Evolutionary conservation across 805 yeast genomes (phyloP), one percentile per base, ranked within the genome.

Genomic region (Torulaspora delbrueckii): DNA sequence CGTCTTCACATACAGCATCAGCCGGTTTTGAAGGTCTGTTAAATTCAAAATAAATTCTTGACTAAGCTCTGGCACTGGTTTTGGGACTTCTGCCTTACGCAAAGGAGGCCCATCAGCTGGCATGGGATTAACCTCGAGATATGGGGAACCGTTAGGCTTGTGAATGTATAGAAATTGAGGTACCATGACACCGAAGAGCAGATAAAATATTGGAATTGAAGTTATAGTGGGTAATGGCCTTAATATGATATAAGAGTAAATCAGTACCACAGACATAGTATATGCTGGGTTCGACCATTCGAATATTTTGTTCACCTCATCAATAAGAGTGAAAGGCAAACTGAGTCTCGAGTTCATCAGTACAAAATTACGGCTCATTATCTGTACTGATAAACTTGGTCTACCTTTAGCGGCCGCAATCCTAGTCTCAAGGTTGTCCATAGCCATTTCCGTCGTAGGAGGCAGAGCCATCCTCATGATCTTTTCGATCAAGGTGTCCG

Each of bases 1-100:
- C 0, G 71, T 65, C 9, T 68, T 62, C 8, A 84, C 81, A 60
- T 82, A 86, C 10, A 81, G 57, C 25, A 81, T 59, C 86, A 85
- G 82, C 57, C 81, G 83, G 60, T 88, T 88, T 59, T 88, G 96
- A 47, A 87, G 69, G 67, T 88, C 96, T 1, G 95, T 86, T 56
- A 86, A 69, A 60, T 88, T 88, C 46, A 87, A 60, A 16, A 83
- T 65, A 59, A 87, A 88, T 60, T 88, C 96, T 45, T 85, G 72
- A 26, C 90, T 81, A 40, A 85, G 71, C 62, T 87, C 88, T 4
- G 90, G 84, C 6, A 82, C 85, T 0, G 95, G 93, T 49, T 77
- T 78, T 2, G 88, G 86, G 2, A 74, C 57, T 27, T 68, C 74
- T 22, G 77, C 72, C 9, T 70, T 68, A 35, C 68, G 56, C 32